Conservation (phyloP, 2,329 filamentous ascomycete genomes). For the Penicillium sp. region DNA sequence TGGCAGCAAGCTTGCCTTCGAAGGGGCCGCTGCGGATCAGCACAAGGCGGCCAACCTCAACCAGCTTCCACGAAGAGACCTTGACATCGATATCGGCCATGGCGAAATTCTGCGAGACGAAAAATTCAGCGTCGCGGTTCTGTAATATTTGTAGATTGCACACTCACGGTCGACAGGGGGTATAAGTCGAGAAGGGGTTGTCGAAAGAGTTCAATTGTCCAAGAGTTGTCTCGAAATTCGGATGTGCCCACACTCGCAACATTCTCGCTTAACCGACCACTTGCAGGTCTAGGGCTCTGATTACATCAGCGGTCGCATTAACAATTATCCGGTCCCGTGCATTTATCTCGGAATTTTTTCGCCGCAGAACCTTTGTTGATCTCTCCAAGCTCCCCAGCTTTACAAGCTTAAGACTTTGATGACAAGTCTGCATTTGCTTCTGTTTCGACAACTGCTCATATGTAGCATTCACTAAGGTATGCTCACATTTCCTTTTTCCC, state of each 20-base stretch:
- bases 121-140: constrained; percentile 25
- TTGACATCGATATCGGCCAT: constrained; percentile 82
- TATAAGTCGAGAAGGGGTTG: constrained; percentile 39
- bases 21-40: constrained; percentile 81
- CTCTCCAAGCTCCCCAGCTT: constrained; percentile 8
- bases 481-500: constrained; percentile 10
- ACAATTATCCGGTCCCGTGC: constrained; percentile 23
- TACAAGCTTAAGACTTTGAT: constrained; percentile 4
- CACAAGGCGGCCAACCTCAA: constrained; percentile 97
- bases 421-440: background rate
- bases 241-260: constrained; percentile 36
- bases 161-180: constrained; percentile 43
- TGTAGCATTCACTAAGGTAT: constrained; percentile 18
- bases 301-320: constrained; percentile 14
- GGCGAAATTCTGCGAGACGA: constrained; percentile 57
- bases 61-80: constrained; percentile 85
- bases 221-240: constrained; percentile 39
- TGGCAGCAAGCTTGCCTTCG: constrained; percentile 82
- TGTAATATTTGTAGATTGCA: constrained; percentile 9
- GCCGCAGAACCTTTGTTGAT: constrained; percentile 1
- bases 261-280: constrained; percentile 42
- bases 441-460: background rate
- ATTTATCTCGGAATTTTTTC: constrained; percentile 24
- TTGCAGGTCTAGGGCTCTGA: constrained; percentile 37
- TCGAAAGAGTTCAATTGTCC: constrained; percentile 30